phyloP scores from a whole-genome alignment of 2,329 filamentous ascomycete genomes.

The Colletotrichum sp. region DNA sequence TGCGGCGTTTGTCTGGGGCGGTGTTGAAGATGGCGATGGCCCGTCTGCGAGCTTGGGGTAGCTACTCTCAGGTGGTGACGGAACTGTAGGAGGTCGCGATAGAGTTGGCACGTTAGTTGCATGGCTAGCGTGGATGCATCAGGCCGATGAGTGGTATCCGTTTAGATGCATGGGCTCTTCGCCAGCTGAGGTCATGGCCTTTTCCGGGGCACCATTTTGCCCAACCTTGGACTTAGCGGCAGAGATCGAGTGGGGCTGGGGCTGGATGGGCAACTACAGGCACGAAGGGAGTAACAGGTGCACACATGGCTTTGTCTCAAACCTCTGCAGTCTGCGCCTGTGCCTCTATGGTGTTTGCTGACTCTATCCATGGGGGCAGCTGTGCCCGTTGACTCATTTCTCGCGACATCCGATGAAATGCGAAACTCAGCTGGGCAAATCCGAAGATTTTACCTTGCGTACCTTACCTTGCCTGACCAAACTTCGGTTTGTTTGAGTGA shows the following conservation, averaged over 20 bases:
- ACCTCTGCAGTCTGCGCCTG: background rate
- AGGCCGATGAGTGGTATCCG: background rate
- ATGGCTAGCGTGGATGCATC: background rate
- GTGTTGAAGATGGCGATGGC: background rate
- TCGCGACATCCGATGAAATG: background rate
- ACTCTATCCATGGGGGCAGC: background rate
- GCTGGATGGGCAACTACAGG: background rate
- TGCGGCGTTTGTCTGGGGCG: background rate
- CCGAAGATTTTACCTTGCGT: background rate
- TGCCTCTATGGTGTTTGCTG: background rate
- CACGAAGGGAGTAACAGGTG: background rate
- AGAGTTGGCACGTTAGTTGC: conserved; percentile 12
- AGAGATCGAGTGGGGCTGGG: conserved; percentile 9
- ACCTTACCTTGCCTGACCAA: background rate
- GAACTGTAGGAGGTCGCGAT: background rate
- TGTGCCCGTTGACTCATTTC: background rate
- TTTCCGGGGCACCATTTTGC: background rate
- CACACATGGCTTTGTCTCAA: conserved; percentile 9
- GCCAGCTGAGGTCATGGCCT: conserved; percentile 1
- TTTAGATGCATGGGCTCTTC: background rate
- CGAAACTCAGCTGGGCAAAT: background rate
- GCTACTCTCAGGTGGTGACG: background rate
- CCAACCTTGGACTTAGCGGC: background rate
- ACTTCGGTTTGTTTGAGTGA: background rate
- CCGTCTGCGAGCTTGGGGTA: background rate